Conservation (phyloP, 2,329 filamentous ascomycete species). For the Pseudocercospora macadamiae region DNA sequence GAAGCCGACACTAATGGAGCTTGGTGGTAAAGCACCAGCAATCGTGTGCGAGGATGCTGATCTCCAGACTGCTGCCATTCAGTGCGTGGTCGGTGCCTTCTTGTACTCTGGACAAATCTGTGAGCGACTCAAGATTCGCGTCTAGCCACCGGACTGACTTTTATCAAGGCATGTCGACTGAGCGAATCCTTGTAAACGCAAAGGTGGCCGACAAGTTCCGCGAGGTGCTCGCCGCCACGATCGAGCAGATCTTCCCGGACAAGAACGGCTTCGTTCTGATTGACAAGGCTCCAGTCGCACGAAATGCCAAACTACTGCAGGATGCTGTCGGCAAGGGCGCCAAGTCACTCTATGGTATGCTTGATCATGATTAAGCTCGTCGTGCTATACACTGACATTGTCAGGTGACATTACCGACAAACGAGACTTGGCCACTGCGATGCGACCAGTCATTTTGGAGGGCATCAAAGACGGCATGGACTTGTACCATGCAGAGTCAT, state of each 20-base stretch:
- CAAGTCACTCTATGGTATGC: slow-evolving; percentile 58
- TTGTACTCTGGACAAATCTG: slow-evolving; percentile 76
- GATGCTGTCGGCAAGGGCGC: slow-evolving; percentile 63
- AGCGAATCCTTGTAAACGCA: slow-evolving; percentile 54
- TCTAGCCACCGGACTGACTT: not conserved
- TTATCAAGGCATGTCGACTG: slow-evolving; percentile 62
- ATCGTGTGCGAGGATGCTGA: slow-evolving; percentile 80
- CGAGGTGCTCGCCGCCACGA: slow-evolving; percentile 49
- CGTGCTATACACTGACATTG: too few species aligned
- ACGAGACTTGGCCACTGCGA: slow-evolving; percentile 33
- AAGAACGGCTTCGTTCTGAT: slow-evolving; percentile 45
- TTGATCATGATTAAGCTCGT: too few species aligned
- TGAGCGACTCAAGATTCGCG: slow-evolving; percentile 41
- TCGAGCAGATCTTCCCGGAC: slow-evolving; percentile 51
- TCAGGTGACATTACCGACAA: slow-evolving; percentile 31
- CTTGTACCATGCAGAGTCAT: slow-evolving; percentile 72
- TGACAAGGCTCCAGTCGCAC: slow-evolving; percentile 49
- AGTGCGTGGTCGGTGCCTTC: slow-evolving; percentile 71
- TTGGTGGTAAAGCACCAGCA: slow-evolving; percentile 78
- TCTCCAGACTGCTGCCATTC: slow-evolving; percentile 67
- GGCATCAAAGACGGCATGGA: slow-evolving; percentile 71
- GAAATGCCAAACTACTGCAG: slow-evolving; percentile 57
- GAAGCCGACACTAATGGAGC: slow-evolving; percentile 77
- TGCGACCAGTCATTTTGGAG: slow-evolving; percentile 69
- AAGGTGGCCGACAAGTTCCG: slow-evolving; percentile 61